Conservation (phyloP, 140 eudicot genomes). For the Senecio squalidus region DNA sequence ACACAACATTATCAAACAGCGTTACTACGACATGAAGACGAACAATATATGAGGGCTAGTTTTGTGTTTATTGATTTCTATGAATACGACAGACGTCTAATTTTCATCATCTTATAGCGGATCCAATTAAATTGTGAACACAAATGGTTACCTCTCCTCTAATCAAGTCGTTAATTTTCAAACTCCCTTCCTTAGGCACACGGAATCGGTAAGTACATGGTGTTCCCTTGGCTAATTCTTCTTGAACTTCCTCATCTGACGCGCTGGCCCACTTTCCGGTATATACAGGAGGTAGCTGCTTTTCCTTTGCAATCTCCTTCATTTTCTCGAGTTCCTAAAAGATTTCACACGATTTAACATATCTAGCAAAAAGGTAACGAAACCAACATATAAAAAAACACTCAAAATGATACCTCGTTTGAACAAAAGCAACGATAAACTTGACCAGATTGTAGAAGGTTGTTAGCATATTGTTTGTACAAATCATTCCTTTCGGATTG, state of each 20-base stretch:
- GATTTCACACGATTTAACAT: conserved; percentile 5
- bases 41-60: conserved; percentile 2
- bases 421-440: conserved; percentile 98
- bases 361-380: background rate
- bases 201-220: conserved; percentile 88
- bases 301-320: conserved; percentile 81
- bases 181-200: conserved; percentile 76
- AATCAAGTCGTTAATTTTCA: conserved; percentile 75
- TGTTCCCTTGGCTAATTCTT: conserved; percentile 78
- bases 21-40: conserved; percentile 26
- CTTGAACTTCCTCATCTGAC: conserved; percentile 62
- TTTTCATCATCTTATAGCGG: too few relatives aligned
- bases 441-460: conserved; percentile 68
- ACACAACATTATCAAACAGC: conserved; percentile 42
- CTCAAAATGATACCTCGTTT: conserved; percentile 42
- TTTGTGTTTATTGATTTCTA: too few relatives aligned
- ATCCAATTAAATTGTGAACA: too few relatives aligned
- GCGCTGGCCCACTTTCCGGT: conserved; percentile 90
- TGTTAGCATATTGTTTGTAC: conserved; percentile 74
- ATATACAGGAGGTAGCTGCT: conserved; percentile 86
- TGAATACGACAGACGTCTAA: too few relatives aligned
- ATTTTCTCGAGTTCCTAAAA: conserved; percentile 82
- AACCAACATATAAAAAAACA: background rate
- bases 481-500: conserved; percentile 83
- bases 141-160: conserved; percentile 74